Conservation (phyloP, 2,329 filamentous ascomycete genomes). For the Paramyrothecium sp. region DNA sequence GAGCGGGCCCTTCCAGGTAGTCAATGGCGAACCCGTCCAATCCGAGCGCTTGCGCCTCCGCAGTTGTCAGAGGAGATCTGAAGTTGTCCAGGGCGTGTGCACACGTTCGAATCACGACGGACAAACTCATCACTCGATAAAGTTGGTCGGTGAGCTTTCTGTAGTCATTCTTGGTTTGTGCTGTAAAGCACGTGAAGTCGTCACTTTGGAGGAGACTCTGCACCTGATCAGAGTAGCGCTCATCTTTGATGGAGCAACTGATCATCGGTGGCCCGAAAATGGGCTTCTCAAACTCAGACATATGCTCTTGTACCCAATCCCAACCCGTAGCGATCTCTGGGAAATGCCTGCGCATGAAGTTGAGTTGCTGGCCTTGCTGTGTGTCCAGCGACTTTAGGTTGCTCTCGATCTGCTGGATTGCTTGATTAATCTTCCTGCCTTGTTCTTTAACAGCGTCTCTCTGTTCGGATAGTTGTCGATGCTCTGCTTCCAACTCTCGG, state of each 20-base stretch:
- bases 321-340: slow-evolving; percentile 68
- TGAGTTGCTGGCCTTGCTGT: slow-evolving; percentile 70
- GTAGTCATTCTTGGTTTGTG: slow-evolving; percentile 74
- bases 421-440: slow-evolving; percentile 37
- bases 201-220: slow-evolving; percentile 49
- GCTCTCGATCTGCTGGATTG: slow-evolving; percentile 36
- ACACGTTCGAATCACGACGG: slow-evolving; percentile 70
- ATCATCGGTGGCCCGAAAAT: slow-evolving; percentile 82
- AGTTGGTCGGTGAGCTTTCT: slow-evolving; percentile 67
- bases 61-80: slow-evolving; percentile 48
- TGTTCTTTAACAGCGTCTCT: slow-evolving; percentile 39
- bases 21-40: slow-evolving; percentile 82
- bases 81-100: slow-evolving; percentile 53
- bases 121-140: slow-evolving; percentile 61
- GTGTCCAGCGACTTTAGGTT: slow-evolving; percentile 66
- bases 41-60: slow-evolving; percentile 58
- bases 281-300: slow-evolving; percentile 66
- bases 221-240: slow-evolving; percentile 58
- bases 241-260: slow-evolving; percentile 75
- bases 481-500: slow-evolving; percentile 48
- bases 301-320: slow-evolving; percentile 78
- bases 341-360: slow-evolving; percentile 59
- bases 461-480: slow-evolving; percentile 34
- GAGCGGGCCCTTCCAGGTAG: slow-evolving; percentile 74
- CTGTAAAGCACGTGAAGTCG: slow-evolving; percentile 69